A percentile compares a stretch with the other conserved stretches of the same genome.
These are phyloP conservation scores for Oenanthe javanica DNA, from an alignment of 140 eudicot genomes.

Conservation along the genomic window DNA sequence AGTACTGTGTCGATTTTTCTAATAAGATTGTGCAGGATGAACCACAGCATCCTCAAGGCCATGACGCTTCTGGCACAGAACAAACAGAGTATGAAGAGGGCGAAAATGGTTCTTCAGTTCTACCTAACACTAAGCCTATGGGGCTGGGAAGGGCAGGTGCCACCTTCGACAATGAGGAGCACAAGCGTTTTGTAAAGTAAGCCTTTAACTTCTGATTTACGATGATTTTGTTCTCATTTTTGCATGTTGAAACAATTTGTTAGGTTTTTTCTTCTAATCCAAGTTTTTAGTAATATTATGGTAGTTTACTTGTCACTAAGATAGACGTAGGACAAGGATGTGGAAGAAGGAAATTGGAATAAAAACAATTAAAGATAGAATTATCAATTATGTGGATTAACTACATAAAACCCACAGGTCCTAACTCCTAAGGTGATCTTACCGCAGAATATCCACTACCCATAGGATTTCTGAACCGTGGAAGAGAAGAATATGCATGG, in stretches of 20 bases:
- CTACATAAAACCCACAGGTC: no score
- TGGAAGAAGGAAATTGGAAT: no score
- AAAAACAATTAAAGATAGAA: no score
- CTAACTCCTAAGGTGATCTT: no score
- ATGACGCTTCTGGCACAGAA: slow-evolving; percentile 20
- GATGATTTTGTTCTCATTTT: neutral
- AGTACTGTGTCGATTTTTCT: slow-evolving; percentile 88
- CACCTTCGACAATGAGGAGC: slow-evolving; percentile 57
- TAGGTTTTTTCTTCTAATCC: neutral
- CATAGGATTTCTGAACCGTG: no score
- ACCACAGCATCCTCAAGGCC: slow-evolving; percentile 30
- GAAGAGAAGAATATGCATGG: no score
- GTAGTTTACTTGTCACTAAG: neutral
- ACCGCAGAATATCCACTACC: no score
- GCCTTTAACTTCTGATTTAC: neutral
- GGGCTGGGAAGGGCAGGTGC: slow-evolving; percentile 52
- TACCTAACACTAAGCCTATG: slow-evolving; percentile 31
- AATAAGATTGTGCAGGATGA: slow-evolving; percentile 52
- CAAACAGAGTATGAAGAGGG: slow-evolving; percentile 27
- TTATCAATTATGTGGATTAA: no score
- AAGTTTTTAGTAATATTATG: neutral
- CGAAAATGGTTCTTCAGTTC: slow-evolving; percentile 27
- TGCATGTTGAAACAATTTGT: slow-evolving; percentile 7
- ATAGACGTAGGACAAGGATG: neutral
- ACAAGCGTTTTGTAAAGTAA: slow-evolving; percentile 74